These are phyloP conservation scores for Pythium brassicae DNA, from an alignment of 352 stramenopile genomes.

Conservation along the genomic window DNA sequence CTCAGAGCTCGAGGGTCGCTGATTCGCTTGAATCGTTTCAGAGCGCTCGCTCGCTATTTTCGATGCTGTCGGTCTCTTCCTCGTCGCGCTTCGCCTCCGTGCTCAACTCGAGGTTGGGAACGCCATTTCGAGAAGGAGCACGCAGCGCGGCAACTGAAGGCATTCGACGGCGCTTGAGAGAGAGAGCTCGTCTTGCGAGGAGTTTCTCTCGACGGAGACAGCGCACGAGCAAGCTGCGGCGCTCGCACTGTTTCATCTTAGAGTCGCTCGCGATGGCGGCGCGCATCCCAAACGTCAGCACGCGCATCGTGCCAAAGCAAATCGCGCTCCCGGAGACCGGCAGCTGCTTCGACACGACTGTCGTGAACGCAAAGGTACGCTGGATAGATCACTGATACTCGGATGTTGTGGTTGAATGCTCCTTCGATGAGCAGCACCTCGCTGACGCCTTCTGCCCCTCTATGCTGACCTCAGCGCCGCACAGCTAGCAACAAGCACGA, in stretches of 20 bases:
- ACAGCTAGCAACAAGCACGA: constrained; percentile 66
- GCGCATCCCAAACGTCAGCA: constrained; percentile 81
- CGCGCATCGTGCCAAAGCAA: constrained; percentile 74
- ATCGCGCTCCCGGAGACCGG: constrained; percentile 85
- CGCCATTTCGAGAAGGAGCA: constrained; percentile 41
- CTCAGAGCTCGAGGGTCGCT: no score
- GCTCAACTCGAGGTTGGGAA: background rate
- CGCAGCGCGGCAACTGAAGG: background rate
- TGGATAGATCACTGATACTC: background rate
- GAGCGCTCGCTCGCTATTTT: no score
- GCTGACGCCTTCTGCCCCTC: background rate
- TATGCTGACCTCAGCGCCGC: constrained; percentile 40
- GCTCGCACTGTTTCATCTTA: background rate
- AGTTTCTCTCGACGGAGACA: background rate
- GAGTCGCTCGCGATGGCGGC: constrained; percentile 29
- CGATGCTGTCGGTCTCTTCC: no score
- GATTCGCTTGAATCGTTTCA: no score
- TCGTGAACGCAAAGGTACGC: constrained; percentile 44
- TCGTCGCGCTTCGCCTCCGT: no score
- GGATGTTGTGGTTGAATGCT: no score
- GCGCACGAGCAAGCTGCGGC: no score
- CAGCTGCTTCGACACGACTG: constrained; percentile 94
- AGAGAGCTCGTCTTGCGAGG: no score
- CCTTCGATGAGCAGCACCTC: background rate
- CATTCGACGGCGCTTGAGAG: no score